phyloP scores from a whole-genome alignment of 495 filamentous ascomycete species.

The Hyaloscypha finlandica region DNA sequence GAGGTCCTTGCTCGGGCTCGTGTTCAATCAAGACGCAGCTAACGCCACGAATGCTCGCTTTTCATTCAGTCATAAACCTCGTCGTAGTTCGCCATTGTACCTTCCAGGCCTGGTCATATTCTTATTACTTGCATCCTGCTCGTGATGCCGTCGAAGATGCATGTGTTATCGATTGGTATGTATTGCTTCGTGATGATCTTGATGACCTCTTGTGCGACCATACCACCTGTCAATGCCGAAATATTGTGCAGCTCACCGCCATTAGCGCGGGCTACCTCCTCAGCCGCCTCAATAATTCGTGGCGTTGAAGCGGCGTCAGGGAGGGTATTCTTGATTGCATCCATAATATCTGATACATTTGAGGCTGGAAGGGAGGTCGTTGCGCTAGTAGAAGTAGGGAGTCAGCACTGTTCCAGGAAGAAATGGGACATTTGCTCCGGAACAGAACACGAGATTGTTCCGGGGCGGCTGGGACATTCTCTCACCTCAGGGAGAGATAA shows the following conservation, averaged over 20 bases:
- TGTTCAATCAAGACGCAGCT: slow-evolving; percentile 13
- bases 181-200: slow-evolving; percentile 98
- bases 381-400: slow-evolving; percentile 35
- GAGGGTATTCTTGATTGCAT: slow-evolving; percentile 39
- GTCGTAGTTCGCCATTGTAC: slow-evolving; percentile 17
- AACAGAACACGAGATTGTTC: neutral
- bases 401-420: neutral
- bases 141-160: slow-evolving; percentile 85
- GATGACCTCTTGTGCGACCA: slow-evolving; percentile 93
- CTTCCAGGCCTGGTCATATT: slow-evolving; percentile 21
- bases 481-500: slow-evolving; percentile 66
- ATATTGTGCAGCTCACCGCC: slow-evolving; percentile 94
- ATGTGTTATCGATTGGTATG: slow-evolving; percentile 89
- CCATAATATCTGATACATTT: slow-evolving; percentile 48
- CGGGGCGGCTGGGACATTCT: neutral
- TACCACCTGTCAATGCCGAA: slow-evolving; percentile 83
- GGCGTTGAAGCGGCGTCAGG: slow-evolving; percentile 47
- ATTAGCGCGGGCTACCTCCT: slow-evolving; percentile 72
- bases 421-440: neutral
- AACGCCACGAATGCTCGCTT: slow-evolving; percentile 29
- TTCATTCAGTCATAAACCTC: slow-evolving; percentile 15
- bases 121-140: slow-evolving; percentile 76
- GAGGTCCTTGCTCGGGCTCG: slow-evolving; percentile 17
- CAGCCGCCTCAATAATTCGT: slow-evolving; percentile 53
- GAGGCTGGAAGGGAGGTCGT: slow-evolving; percentile 44